phyloP scores from a whole-genome alignment of 1,139 yeast species.

The Saccharomyces uvarum region DNA sequence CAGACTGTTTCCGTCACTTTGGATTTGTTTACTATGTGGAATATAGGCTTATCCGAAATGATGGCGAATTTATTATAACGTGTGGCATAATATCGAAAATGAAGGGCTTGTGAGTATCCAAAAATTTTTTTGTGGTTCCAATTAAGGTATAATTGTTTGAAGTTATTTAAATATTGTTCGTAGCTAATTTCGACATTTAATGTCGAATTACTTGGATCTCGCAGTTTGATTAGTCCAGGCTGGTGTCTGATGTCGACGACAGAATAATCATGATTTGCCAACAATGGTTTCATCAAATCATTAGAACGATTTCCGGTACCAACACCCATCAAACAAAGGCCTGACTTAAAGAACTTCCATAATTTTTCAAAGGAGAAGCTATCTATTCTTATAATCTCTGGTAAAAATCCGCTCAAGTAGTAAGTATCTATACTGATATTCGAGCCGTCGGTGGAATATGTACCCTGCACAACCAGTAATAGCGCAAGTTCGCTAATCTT shows the following conservation, averaged over 20 bases:
- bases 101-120: conserved; percentile 26
- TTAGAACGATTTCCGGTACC: conserved; percentile 54
- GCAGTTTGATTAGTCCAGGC: conserved; percentile 33
- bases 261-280: conserved; percentile 67
- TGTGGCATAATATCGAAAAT: conserved; percentile 35
- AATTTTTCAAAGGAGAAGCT: conserved; percentile 24
- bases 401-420: conserved; percentile 64
- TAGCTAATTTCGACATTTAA: conserved; percentile 30
- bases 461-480: conserved; percentile 51
- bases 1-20: conserved; percentile 36
- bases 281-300: conserved; percentile 25
- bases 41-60: conserved; percentile 44
- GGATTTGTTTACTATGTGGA: conserved; percentile 36
- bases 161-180: conserved; percentile 37
- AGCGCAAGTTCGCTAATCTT: conserved; percentile 68
- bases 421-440: conserved; percentile 72
- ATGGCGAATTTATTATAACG: conserved; percentile 13
- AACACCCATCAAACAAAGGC: conserved; percentile 45
- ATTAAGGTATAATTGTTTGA: conserved; percentile 55
- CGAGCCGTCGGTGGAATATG: conserved; percentile 65
- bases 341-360: conserved; percentile 34
- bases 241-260: conserved; percentile 35
- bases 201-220: conserved; percentile 47
- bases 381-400: conserved; percentile 45
- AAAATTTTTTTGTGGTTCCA: conserved; percentile 48